These are phyloP conservation scores for Paramyrothecium roridum DNA, from an alignment of 2,329 filamentous ascomycete species.

Conservation along the genomic window DNA sequence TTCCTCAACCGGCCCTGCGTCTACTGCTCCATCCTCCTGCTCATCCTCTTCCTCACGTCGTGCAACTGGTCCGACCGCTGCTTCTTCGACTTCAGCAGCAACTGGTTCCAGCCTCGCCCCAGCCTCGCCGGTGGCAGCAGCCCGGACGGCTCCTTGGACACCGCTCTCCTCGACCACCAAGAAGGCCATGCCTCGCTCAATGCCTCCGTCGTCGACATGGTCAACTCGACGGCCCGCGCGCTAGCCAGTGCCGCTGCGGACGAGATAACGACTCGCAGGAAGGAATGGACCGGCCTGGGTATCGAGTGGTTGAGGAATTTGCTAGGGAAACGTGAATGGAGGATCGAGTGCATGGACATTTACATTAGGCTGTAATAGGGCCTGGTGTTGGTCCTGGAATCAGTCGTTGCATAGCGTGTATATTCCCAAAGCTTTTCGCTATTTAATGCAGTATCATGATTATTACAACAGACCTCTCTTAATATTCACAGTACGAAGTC, in stretches of 20 bases:
- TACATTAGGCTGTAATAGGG: slow-evolving; percentile 65
- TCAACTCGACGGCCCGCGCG: slow-evolving; percentile 69
- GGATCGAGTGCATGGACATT: slow-evolving; percentile 86
- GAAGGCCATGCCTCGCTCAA: slow-evolving; percentile 37
- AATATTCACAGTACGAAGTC: too few relatives aligned
- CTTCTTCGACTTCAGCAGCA: slow-evolving; percentile 87
- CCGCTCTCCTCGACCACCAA: slow-evolving; percentile 16
- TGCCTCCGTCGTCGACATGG: slow-evolving; percentile 47
- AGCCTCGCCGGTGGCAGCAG: slow-evolving; percentile 21
- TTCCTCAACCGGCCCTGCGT: slow-evolving; percentile 95
- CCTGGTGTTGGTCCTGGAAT: neutral
- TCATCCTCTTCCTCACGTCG: slow-evolving; percentile 89
- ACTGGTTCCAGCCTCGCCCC: slow-evolving; percentile 87
- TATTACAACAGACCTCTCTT: too few relatives aligned
- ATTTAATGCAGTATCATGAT: neutral
- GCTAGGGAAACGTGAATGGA: slow-evolving; percentile 81
- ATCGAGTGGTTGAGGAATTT: slow-evolving; percentile 84
- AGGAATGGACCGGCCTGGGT: slow-evolving; percentile 73
- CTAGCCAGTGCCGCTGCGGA: slow-evolving; percentile 66
- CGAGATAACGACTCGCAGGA: slow-evolving; percentile 49
- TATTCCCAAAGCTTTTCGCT: neutral
- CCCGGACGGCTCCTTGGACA: slow-evolving; percentile 12
- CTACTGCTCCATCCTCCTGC: slow-evolving; percentile 93
- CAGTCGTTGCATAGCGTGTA: neutral
- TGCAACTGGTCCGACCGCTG: slow-evolving; percentile 87